Evolutionary conservation across 495 filamentous ascomycete genomes (phyloP).

Genomic region (Aspergillus sclerotiicarbonarius): DNA sequence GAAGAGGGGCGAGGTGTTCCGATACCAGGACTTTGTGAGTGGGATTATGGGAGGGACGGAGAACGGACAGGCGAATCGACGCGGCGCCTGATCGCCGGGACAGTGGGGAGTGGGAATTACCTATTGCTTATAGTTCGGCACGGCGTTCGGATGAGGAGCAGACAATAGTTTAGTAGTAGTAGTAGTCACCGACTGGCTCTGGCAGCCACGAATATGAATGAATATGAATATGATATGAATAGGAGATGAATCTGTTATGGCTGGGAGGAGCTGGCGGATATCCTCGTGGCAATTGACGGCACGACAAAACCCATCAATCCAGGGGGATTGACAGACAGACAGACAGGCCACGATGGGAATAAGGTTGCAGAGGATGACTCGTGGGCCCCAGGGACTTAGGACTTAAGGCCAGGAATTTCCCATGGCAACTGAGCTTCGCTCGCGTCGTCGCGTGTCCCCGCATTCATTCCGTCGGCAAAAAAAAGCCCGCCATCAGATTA

Average conservation of each 20-base stretch:
- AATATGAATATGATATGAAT: not conserved
- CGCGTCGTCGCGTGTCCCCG: constrained; percentile 22
- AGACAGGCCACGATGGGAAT: not conserved
- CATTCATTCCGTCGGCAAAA: constrained; percentile 20
- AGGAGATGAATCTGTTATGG: not conserved
- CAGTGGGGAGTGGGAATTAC: constrained; percentile 16
- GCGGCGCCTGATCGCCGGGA: constrained; percentile 24
- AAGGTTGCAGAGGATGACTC: not conserved
- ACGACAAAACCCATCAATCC: not conserved
- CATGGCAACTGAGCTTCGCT: not conserved
- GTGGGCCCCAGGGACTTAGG: not conserved
- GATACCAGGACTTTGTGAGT: constrained; percentile 47
- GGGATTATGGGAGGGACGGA: constrained; percentile 38
- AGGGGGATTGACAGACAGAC: not conserved
- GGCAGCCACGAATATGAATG: not conserved
- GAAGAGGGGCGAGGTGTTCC: constrained; percentile 45
- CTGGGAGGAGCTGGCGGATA: not conserved
- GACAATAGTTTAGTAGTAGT: not conserved
- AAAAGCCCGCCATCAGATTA: constrained; percentile 15
- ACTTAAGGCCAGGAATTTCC: not conserved
- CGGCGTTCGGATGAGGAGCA: constrained; percentile 3
- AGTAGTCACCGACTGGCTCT: not conserved
- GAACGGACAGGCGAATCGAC: constrained; percentile 29
- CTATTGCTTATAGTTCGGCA: constrained; percentile 5
- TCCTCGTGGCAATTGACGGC: too few relatives aligned